Percentiles rank a stretch among this genome's conserved stretches.
These are phyloP conservation scores for Eucalyptus pauciflora DNA, from an alignment of 345 rosid genomes.

Conservation along the genomic window DNA sequence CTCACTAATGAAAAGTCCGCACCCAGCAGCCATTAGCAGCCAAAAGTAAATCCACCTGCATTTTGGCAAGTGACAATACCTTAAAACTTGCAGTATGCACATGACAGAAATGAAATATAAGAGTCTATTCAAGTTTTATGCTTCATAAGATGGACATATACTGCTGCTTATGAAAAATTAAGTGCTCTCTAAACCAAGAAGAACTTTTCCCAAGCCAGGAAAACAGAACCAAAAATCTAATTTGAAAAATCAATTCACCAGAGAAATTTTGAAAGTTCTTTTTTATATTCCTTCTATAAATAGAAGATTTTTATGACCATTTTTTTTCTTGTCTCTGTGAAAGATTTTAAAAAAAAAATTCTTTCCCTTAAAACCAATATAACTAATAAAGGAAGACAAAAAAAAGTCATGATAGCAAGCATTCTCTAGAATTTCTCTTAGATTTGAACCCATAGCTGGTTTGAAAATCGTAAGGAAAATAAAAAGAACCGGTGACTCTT, in stretches of 20 bases:
- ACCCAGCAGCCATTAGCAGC: conserved; percentile 94
- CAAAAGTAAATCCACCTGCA: conserved; percentile 90
- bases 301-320: background rate
- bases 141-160: background rate
- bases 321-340: background rate
- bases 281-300: background rate
- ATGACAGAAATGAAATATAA: background rate
- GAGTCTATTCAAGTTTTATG: background rate
- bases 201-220: background rate
- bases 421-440: background rate
- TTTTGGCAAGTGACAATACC: background rate
- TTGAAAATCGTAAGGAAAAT: background rate
- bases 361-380: background rate
- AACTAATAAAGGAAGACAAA: background rate
- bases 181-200: background rate
- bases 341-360: background rate
- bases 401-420: background rate
- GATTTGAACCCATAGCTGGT: background rate
- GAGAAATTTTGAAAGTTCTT: background rate
- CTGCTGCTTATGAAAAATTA: background rate
- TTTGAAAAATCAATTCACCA: background rate
- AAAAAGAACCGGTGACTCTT: background rate
- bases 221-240: background rate
- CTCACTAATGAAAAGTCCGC: conserved; percentile 78
- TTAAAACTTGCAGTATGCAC: background rate